phyloP scores from a whole-genome alignment of 352 stramenopile species.

The Phytophthora sp. region DNA sequence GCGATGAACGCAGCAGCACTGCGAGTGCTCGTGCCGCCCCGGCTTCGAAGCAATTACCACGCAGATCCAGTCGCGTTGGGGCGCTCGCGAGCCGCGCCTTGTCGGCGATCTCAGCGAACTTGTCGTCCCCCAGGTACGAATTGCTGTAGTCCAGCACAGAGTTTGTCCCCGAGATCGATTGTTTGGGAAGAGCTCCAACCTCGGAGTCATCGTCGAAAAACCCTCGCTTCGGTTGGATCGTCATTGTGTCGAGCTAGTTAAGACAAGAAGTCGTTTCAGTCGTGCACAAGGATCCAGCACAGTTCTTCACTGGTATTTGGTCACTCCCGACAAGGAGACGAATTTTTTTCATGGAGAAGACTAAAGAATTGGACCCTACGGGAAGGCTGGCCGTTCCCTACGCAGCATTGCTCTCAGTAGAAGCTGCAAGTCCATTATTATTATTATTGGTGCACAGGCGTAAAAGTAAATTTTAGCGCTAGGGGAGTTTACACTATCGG shows the following conservation, averaged over 20 bases:
- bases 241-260: conserved; percentile 14
- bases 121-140: conserved; percentile 73
- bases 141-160: conserved; percentile 76
- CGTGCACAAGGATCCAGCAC: not conserved
- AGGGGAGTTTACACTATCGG: too few species aligned
- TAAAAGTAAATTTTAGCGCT: too few species aligned
- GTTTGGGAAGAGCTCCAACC: conserved; percentile 5
- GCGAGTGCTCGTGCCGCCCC: conserved; percentile 59
- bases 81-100: conserved; percentile 44
- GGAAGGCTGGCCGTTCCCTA: too few species aligned
- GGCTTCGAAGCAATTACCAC: conserved; percentile 80
- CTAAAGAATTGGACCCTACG: too few species aligned
- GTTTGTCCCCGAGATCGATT: not conserved
- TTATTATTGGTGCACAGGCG: too few species aligned
- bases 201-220: conserved; percentile 18
- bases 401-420: too few species aligned
- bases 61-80: conserved; percentile 64
- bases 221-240: conserved; percentile 18
- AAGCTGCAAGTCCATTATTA: too few species aligned
- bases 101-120: conserved; percentile 61
- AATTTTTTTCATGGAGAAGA: too few species aligned
- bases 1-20: conserved; percentile 53
- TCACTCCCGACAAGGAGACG: too few species aligned
- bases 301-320: too few species aligned
- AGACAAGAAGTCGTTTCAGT: conserved; percentile 17